phyloP scores from a whole-genome alignment of 2,329 filamentous ascomycete genomes.

The Akanthomyces lecanii region DNA sequence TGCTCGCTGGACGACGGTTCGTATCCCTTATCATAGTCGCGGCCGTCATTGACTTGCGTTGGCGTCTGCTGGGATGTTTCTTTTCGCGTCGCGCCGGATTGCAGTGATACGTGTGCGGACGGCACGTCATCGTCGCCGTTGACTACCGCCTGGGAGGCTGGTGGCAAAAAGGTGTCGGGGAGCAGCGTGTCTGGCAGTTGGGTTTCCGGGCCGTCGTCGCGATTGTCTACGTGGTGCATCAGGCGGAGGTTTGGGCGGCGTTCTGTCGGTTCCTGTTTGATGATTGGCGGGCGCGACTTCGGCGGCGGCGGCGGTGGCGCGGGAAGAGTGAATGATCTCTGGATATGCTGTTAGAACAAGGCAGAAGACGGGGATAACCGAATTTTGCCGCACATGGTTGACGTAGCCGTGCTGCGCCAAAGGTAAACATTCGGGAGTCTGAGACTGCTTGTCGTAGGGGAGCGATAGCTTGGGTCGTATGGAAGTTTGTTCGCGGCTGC shows the following conservation, averaged over 20 bases:
- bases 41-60: conserved; percentile 53
- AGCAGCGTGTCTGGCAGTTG: conserved; percentile 19
- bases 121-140: not conserved
- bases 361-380: not conserved
- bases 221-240: conserved; percentile 3
- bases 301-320: not conserved
- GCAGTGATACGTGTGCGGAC: not conserved
- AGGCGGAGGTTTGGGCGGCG: not conserved
- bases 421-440: conserved; percentile 7
- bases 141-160: conserved; percentile 4
- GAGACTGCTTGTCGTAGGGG: not conserved
- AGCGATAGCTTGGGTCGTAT: not conserved
- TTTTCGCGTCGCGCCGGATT: conserved; percentile 23
- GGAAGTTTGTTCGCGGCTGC: not conserved
- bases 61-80: conserved; percentile 49
- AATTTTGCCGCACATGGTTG: not conserved
- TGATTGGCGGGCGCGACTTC: not conserved
- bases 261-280: conserved; percentile 6
- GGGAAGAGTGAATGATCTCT: conserved; percentile 11
- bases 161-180: not conserved
- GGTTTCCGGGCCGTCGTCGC: conserved; percentile 1
- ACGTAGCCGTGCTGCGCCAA: not conserved
- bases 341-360: not conserved
- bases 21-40: conserved; percentile 49
- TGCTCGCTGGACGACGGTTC: conserved; percentile 27